These are phyloP conservation scores for Collybia sp. DNA, from an alignment of 768 basidiomycete genomes.

Conservation along the genomic window DNA sequence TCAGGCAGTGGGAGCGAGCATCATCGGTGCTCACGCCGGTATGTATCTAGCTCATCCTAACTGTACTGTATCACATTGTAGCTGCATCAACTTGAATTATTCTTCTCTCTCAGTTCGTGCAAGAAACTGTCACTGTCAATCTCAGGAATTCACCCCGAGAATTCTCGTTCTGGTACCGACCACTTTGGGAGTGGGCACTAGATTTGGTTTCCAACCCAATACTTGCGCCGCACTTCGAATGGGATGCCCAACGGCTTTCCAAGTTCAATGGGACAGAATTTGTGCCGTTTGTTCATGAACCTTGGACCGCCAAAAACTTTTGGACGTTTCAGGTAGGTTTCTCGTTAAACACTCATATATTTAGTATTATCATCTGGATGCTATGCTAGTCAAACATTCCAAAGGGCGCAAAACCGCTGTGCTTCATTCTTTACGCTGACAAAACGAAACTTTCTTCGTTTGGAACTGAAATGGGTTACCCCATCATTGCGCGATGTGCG, in stretches of 20 bases:
- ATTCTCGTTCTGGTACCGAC: constrained; percentile 13
- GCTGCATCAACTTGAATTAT: no score
- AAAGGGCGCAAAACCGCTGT: no score
- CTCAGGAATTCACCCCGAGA: not conserved
- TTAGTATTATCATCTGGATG: constrained; percentile 4
- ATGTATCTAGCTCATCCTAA: no score
- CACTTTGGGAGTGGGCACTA: constrained; percentile 23
- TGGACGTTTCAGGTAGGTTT: constrained; percentile 30
- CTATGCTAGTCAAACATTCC: constrained; percentile 12
- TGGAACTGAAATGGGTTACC: constrained; percentile 29
- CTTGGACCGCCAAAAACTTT: constrained; percentile 24
- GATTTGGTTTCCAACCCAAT: constrained; percentile 17
- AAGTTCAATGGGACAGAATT: constrained; percentile 19
- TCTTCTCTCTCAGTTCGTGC: constrained; percentile 5
- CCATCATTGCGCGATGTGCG: constrained; percentile 23
- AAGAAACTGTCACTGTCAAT: not conserved
- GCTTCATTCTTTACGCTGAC: no score
- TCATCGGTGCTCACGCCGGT: no score
- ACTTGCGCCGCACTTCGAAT: constrained; percentile 18
- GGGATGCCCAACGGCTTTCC: constrained; percentile 26
- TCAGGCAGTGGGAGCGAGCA: constrained; percentile 14
- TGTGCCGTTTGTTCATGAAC: constrained; percentile 23
- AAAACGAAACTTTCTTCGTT: constrained; percentile 31
- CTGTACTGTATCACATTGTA: no score
- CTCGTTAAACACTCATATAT: not conserved